These are phyloP conservation scores for Asterophora parasitica DNA, from an alignment of 768 basidiomycete genomes.

Conservation along the genomic window DNA sequence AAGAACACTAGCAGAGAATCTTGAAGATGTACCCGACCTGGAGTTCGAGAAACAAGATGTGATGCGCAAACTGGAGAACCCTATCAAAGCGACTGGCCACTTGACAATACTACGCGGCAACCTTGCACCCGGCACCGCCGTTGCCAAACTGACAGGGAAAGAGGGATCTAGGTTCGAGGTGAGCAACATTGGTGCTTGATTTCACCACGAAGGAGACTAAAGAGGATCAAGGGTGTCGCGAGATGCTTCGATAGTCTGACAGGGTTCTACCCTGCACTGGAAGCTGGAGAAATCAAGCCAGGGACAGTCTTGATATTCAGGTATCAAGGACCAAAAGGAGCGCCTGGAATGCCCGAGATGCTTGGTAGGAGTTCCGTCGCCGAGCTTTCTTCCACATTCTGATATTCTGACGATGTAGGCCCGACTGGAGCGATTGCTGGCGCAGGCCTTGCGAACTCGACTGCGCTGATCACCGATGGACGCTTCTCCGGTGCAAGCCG, in stretches of 20 bases:
- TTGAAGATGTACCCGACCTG: slow-evolving; percentile 69
- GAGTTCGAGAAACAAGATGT: slow-evolving; percentile 75
- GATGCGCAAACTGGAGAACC: slow-evolving; percentile 63
- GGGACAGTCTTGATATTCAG: slow-evolving; percentile 79
- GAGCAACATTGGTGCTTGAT: slow-evolving; percentile 7
- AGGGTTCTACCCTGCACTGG: slow-evolving; percentile 69
- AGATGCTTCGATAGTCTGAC: slow-evolving; percentile 76
- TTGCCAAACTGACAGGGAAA: slow-evolving; percentile 92
- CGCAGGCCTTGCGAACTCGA: slow-evolving; percentile 72
- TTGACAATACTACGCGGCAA: slow-evolving; percentile 86
- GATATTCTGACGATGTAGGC: slow-evolving; percentile 32
- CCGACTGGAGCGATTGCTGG: slow-evolving; percentile 84
- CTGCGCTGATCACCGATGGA: slow-evolving; percentile 84
- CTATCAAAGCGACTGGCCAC: slow-evolving; percentile 86
- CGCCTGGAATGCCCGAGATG: slow-evolving; percentile 89
- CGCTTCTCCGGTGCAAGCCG: slow-evolving; percentile 80
- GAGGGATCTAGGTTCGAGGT: slow-evolving; percentile 85
- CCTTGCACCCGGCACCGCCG: slow-evolving; percentile 79
- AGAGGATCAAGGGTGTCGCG: slow-evolving; percentile 51
- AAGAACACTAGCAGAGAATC: slow-evolving; percentile 83
- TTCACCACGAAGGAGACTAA: slow-evolving; percentile 3
- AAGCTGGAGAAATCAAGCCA: slow-evolving; percentile 66
- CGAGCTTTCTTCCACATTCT: background rate
- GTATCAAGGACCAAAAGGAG: slow-evolving; percentile 88
- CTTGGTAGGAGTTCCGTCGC: slow-evolving; percentile 25